phyloP scores from a whole-genome alignment of 768 basidiomycete species.

The Tremella fuciformis region DNA sequence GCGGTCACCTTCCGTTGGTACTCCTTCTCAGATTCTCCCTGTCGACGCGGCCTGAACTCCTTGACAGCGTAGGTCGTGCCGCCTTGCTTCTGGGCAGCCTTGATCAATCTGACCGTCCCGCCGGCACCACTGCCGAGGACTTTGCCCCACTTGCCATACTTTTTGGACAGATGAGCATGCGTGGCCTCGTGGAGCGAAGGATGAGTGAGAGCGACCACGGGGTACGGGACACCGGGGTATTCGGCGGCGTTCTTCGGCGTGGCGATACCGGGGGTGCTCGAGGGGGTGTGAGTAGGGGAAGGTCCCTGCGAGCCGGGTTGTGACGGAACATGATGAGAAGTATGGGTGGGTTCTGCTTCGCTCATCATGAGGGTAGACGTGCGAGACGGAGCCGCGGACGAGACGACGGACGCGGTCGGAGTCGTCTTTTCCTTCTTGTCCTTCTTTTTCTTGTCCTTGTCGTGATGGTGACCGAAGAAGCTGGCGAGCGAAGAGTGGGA shows the following conservation, averaged over 20 bases:
- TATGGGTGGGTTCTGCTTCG: constrained; percentile 16
- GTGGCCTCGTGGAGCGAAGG: constrained; percentile 52
- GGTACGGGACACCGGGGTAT: constrained; percentile 47
- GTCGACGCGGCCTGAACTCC: constrained; percentile 86
- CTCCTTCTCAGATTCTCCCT: constrained; percentile 88
- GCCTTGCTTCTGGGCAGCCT: constrained; percentile 74
- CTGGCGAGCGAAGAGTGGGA: constrained; percentile 45
- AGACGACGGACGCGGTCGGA: constrained; percentile 31
- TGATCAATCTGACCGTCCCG: constrained; percentile 96
- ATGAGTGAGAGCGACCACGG: constrained; percentile 48
- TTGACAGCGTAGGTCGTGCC: constrained; percentile 91
- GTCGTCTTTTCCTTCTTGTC: constrained; percentile 33
- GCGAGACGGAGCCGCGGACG: constrained; percentile 34
- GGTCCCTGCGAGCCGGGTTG: constrained; percentile 8
- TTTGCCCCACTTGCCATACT: constrained; percentile 98
- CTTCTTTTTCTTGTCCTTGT: constrained; percentile 44
- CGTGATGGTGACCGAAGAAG: constrained; percentile 47
- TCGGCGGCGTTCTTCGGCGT: constrained; percentile 44
- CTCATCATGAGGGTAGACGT: constrained; percentile 31
- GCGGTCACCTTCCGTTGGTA: constrained; percentile 99
- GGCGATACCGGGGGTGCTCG: constrained; percentile 34
- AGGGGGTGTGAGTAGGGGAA: constrained; percentile 23
- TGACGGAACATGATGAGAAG: constrained; percentile 5
- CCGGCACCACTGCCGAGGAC: constrained; percentile 94
- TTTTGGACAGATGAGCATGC: constrained; percentile 77